These are phyloP conservation scores for Pyrenochaeta sp. DNA, from an alignment of 2,329 filamentous ascomycete genomes.

Conservation along the genomic window DNA sequence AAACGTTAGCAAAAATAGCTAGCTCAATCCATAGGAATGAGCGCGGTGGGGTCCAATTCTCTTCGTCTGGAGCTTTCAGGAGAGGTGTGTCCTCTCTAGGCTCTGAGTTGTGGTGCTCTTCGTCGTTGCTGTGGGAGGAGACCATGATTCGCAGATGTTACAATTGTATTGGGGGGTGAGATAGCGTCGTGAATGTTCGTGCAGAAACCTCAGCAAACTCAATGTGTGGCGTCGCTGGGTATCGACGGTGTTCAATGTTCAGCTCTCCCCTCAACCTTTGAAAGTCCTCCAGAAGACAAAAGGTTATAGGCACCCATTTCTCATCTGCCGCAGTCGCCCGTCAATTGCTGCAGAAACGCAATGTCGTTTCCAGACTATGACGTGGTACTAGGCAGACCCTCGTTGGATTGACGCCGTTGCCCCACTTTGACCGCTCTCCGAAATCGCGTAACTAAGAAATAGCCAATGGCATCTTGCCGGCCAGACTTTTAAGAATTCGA, in stretches of 20 bases:
- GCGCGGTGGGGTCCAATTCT: constrained; percentile 29
- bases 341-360: neutral
- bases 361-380: constrained; percentile 1
- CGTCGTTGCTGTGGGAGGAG: neutral
- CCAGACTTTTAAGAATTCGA: neutral
- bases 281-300: neutral
- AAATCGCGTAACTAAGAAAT: neutral
- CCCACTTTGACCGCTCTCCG: constrained; percentile 2
- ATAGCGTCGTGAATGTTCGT: too few relatives aligned
- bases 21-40: constrained; percentile 32
- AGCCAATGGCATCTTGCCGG: neutral
- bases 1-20: constrained; percentile 71
- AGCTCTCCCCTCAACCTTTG: neutral
- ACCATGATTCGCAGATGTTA: neutral
- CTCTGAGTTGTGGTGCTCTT: neutral
- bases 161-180: too few relatives aligned
- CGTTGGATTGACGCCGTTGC: neutral
- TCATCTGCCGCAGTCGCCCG: neutral
- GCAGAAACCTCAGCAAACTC: too few relatives aligned
- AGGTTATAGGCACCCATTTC: neutral
- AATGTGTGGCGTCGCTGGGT: neutral
- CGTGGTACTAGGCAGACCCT: neutral
- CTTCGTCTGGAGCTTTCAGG: constrained; percentile 23
- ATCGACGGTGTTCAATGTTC: neutral
- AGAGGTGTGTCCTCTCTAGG: constrained; percentile 17